These are phyloP conservation scores for Saccharomycopsis fodiens DNA, from an alignment of 805 yeast species.

Conservation along the genomic window DNA sequence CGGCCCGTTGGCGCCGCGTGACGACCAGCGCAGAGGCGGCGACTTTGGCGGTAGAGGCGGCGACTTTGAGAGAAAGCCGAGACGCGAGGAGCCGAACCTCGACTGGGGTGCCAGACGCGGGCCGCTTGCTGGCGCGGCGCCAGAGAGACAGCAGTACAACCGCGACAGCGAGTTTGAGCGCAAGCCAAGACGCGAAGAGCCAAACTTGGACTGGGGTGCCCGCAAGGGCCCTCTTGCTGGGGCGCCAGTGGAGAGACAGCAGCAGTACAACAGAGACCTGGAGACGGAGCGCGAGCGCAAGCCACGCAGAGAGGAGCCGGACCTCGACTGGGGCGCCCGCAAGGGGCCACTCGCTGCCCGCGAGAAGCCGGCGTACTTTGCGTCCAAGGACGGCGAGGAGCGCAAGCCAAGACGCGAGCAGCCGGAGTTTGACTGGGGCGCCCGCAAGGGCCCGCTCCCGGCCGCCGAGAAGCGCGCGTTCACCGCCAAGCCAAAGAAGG, in stretches of 20 bases:
- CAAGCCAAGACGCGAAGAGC: constrained; percentile 37
- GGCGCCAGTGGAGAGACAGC: constrained; percentile 27
- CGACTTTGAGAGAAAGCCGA: constrained; percentile 26
- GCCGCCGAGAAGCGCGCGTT: not conserved
- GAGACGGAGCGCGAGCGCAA: too few species aligned
- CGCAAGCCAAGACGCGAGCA: constrained; percentile 22
- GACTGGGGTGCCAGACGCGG: constrained; percentile 51
- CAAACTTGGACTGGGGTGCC: constrained; percentile 35
- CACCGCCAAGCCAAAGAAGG: not conserved
- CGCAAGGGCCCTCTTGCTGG: constrained; percentile 21
- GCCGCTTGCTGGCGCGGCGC: constrained; percentile 27
- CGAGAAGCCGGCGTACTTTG: not conserved
- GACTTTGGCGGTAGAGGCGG: constrained; percentile 26
- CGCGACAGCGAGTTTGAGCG: constrained; percentile 27
- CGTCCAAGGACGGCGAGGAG: not conserved
- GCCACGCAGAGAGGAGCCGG: constrained; percentile 15
- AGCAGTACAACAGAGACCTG: too few species aligned
- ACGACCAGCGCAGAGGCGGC: constrained; percentile 26
- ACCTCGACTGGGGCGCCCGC: not conserved
- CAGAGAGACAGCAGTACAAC: constrained; percentile 25
- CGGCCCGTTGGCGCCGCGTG: constrained; percentile 27
- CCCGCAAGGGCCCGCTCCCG: constrained; percentile 19
- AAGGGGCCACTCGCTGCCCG: not conserved
- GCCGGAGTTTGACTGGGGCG: constrained; percentile 42
- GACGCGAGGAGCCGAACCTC: constrained; percentile 47